A percentile compares a stretch with the other conserved stretches of the same genome.
Conservation (phyloP, 208 protist species). For the Wallacemonas rigidus region DNA sequence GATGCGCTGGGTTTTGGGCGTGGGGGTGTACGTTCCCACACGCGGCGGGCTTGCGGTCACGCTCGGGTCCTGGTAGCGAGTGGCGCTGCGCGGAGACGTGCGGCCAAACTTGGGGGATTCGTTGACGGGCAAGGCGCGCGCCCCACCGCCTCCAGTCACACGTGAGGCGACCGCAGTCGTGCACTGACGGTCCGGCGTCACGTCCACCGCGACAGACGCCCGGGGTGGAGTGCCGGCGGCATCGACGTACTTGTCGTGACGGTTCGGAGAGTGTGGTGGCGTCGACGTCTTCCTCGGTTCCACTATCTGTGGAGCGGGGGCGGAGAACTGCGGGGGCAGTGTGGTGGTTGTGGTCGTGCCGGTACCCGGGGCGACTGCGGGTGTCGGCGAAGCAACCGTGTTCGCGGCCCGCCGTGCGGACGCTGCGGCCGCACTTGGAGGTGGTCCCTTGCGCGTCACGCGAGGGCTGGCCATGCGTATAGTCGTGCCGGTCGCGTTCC, state of each 20-base stretch:
- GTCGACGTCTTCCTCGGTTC: background rate
- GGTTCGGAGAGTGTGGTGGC: background rate
- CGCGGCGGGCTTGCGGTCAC: background rate
- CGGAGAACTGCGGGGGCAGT: background rate
- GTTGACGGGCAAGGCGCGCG: background rate
- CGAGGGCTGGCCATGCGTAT: constrained; percentile 10
- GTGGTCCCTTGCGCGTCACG: constrained; percentile 12
- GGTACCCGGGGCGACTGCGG: background rate
- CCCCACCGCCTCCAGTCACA: no score
- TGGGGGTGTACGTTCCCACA: background rate
- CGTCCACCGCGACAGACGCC: background rate
- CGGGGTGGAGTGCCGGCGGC: background rate
- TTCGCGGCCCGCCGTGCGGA: background rate
- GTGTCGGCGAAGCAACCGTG: background rate
- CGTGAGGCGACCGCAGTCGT: background rate
- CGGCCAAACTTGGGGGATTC: background rate
- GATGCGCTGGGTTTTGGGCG: background rate
- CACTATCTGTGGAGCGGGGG: background rate
- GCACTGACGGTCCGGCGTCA: background rate
- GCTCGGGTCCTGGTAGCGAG: background rate
- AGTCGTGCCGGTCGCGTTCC: background rate
- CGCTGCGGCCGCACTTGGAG: background rate
- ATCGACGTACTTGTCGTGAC: background rate
- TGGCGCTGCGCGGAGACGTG: background rate
- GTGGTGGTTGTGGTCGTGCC: background rate